Conservation (phyloP, 2,329 filamentous ascomycete genomes). For the Penicillium sp. region DNA sequence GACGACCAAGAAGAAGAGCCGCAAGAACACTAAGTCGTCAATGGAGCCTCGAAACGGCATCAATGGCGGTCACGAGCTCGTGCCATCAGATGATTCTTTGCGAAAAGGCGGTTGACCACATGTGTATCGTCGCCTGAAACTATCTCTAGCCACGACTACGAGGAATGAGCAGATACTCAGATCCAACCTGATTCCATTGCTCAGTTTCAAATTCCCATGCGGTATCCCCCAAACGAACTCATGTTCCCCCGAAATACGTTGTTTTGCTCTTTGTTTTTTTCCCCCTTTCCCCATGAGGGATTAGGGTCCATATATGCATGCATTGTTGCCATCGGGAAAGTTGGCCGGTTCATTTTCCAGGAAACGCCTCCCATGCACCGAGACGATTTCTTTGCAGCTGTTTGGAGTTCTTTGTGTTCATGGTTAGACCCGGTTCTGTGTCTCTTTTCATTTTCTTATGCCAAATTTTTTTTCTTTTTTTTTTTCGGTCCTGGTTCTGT, state of each 20-base stretch:
- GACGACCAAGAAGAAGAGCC: conserved; percentile 46
- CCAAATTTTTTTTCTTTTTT: conserved; percentile 17
- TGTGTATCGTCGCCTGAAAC: not conserved
- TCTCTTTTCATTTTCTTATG: conserved; percentile 16
- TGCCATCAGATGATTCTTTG: conserved; percentile 44
- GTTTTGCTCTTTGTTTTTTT: conserved; percentile 4
- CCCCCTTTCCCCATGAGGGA: not conserved
- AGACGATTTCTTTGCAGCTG: conserved; percentile 11
- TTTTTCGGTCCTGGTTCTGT: conserved; percentile 20
- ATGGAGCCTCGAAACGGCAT: conserved; percentile 32
- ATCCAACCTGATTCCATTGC: not conserved
- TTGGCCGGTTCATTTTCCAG: conserved; percentile 8
- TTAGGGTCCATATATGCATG: conserved; percentile 11
- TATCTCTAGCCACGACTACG: not conserved
- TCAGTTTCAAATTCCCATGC: not conserved
- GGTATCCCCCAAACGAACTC: not conserved
- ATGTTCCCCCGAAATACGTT: conserved; percentile 6
- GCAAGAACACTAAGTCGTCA: conserved; percentile 36
- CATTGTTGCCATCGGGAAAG: conserved; percentile 9
- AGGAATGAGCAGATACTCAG: not conserved
- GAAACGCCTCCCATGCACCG: conserved; percentile 6
- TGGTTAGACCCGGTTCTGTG: conserved; percentile 16
- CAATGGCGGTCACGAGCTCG: conserved; percentile 35
- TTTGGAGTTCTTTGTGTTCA: conserved; percentile 18
- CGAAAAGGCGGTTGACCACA: conserved; percentile 46